phyloP scores from a whole-genome alignment of 441 rosid genomes.

The Jatropha podagrica region DNA sequence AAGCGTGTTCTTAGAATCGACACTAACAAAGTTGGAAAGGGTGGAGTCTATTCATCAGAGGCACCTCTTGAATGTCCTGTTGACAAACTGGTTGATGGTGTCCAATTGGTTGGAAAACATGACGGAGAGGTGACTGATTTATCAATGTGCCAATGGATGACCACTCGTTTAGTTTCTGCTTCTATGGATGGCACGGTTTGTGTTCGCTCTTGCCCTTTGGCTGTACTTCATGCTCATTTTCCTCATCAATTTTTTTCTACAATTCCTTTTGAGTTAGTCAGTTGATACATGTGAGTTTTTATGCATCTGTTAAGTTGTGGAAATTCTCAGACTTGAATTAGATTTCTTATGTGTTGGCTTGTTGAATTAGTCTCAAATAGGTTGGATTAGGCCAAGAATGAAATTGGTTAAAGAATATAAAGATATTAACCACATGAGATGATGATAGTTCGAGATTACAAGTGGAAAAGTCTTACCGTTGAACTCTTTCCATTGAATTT shows the following conservation, averaged over 20 bases:
- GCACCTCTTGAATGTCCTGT: slow-evolving; percentile 67
- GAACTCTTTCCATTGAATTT: not conserved
- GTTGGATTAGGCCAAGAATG: not conserved
- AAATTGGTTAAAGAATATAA: not conserved
- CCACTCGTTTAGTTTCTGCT: slow-evolving; percentile 80
- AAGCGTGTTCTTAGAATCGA: slow-evolving; percentile 66
- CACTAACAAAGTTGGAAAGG: slow-evolving; percentile 64
- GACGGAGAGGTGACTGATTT: slow-evolving; percentile 86
- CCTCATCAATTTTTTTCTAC: not conserved
- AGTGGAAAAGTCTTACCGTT: not conserved
- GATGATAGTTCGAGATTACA: slow-evolving; percentile 3
- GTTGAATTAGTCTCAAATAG: not conserved
- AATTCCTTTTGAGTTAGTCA: not conserved
- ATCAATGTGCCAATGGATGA: slow-evolving; percentile 94
- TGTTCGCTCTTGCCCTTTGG: slow-evolving; percentile 20
- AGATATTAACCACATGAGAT: not conserved
- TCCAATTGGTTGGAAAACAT: slow-evolving; percentile 84
- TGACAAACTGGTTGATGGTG: slow-evolving; percentile 69
- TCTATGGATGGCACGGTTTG: slow-evolving; percentile 88
- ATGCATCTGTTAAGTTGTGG: not conserved
- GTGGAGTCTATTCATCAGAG: slow-evolving; percentile 59
- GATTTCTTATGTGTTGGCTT: not conserved
- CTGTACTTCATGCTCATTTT: slow-evolving; percentile 3
- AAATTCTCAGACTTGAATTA: not conserved
- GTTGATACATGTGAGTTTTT: not conserved